These are phyloP conservation scores for Sclerotinia spermophila DNA, from an alignment of 2,329 filamentous ascomycete species.

Conservation along the genomic window DNA sequence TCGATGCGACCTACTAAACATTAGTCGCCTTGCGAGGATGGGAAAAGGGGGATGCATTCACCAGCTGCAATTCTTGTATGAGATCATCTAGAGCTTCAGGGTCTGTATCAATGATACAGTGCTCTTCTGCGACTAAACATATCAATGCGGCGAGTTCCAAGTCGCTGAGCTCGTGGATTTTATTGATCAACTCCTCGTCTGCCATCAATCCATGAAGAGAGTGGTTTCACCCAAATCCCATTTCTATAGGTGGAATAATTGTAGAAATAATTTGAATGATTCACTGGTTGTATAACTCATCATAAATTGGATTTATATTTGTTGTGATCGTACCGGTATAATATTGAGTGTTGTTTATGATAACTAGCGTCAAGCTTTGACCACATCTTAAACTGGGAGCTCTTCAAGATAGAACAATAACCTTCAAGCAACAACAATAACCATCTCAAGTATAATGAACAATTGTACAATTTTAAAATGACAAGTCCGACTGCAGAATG, in stretches of 20 bases:
- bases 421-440: constrained; percentile 14
- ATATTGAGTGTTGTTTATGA: constrained; percentile 15
- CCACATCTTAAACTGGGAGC: constrained; percentile 30
- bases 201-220: constrained; percentile 48
- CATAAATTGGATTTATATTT: constrained; percentile 5
- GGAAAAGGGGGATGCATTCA: constrained; percentile 38
- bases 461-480: constrained; percentile 26
- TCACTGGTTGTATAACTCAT: neutral
- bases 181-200: constrained; percentile 58
- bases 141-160: constrained; percentile 83
- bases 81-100: constrained; percentile 60
- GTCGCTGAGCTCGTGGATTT: constrained; percentile 77
- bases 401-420: constrained; percentile 10
- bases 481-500: constrained; percentile 63
- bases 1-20: constrained; percentile 55
- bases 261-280: neutral
- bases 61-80: constrained; percentile 69
- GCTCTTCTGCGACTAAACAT: constrained; percentile 75
- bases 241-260: constrained; percentile 3
- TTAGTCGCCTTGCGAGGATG: neutral
- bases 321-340: constrained; percentile 22
- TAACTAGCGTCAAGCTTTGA: constrained; percentile 32
- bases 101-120: constrained; percentile 81
- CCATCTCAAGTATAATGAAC: constrained; percentile 8
- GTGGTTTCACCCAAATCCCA: constrained; percentile 16